phyloP scores from a whole-genome alignment of 306 rosid species.

The Boehmeria nivea region DNA sequence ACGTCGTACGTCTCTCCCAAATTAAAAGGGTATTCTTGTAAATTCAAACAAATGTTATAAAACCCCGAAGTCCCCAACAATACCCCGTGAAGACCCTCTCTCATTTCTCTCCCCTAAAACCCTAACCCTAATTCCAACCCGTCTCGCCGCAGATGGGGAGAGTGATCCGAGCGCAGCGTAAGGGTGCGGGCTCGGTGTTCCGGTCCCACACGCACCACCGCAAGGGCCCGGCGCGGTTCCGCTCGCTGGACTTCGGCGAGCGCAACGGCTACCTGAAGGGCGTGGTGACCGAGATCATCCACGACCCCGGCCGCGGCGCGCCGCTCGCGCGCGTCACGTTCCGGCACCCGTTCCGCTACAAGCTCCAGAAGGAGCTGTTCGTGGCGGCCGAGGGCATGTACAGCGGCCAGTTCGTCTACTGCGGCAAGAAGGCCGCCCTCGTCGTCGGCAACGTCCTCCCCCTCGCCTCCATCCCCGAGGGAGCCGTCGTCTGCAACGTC shows the following conservation, averaged over 20 bases:
- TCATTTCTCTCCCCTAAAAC: neutral
- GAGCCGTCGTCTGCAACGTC: slow-evolving; percentile 70
- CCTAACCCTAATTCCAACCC: neutral
- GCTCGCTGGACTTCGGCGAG: slow-evolving; percentile 75
- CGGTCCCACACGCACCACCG: slow-evolving; percentile 80
- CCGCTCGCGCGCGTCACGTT: slow-evolving; percentile 68
- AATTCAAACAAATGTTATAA: neutral
- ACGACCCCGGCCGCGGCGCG: slow-evolving; percentile 83
- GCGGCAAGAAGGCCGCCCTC: slow-evolving; percentile 76
- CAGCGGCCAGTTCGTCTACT: slow-evolving; percentile 66
- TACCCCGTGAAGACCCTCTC: neutral
- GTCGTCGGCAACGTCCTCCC: slow-evolving; percentile 72
- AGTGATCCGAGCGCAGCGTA: slow-evolving; percentile 76
- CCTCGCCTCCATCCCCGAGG: slow-evolving; percentile 63
- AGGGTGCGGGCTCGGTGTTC: slow-evolving; percentile 83
- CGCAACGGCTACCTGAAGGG: slow-evolving; percentile 71
- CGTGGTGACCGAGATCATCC: slow-evolving; percentile 61
- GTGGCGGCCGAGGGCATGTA: slow-evolving; percentile 71
- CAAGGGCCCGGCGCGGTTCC: slow-evolving; percentile 69
- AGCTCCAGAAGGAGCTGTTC: slow-evolving; percentile 62
- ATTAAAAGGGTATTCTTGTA: neutral
- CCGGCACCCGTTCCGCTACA: slow-evolving; percentile 70
- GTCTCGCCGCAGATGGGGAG: slow-evolving; percentile 46
- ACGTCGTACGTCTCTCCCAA: too few species aligned
- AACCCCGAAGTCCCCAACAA: neutral